phyloP scores from a whole-genome alignment of 371 early-diverging fungal genomes.

The Synchytrium microbalum region DNA sequence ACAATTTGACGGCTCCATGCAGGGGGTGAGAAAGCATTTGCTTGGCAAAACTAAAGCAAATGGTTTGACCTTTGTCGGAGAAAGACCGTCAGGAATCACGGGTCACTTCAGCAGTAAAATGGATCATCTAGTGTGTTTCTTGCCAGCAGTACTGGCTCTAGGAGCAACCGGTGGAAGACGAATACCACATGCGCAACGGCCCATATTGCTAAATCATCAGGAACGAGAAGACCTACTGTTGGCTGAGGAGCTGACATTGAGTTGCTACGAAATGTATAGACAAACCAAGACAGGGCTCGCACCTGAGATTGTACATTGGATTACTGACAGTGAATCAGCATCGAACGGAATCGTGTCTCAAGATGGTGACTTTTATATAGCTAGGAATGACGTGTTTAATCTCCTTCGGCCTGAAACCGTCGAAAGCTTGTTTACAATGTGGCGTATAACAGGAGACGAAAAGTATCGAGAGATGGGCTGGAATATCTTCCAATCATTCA shows the following conservation, averaged over 20 bases:
- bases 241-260: conserved; percentile 64
- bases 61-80: conserved; percentile 63
- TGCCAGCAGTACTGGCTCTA: conserved; percentile 76
- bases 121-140: conserved; percentile 92
- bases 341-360: not conserved
- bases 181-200: conserved; percentile 3
- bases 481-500: conserved; percentile 76
- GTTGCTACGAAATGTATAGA: conserved; percentile 77
- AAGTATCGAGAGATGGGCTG: conserved; percentile 85
- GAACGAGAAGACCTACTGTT: conserved; percentile 55
- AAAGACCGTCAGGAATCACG: conserved; percentile 35
- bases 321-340: not conserved
- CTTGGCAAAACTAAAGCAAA: conserved; percentile 52
- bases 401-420: conserved; percentile 81
- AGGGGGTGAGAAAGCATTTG: conserved; percentile 64
- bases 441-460: conserved; percentile 72
- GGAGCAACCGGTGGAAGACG: conserved; percentile 55
- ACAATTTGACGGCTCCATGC: conserved; percentile 62
- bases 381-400: conserved; percentile 18
- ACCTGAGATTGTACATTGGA: conserved; percentile 66
- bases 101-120: conserved; percentile 53
- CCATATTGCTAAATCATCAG: not conserved
- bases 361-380: conserved; percentile 11
- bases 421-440: conserved; percentile 79
- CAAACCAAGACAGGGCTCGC: conserved; percentile 70